phyloP scores from a whole-genome alignment of 257 asterid species.

The Ilex aquifolium region DNA sequence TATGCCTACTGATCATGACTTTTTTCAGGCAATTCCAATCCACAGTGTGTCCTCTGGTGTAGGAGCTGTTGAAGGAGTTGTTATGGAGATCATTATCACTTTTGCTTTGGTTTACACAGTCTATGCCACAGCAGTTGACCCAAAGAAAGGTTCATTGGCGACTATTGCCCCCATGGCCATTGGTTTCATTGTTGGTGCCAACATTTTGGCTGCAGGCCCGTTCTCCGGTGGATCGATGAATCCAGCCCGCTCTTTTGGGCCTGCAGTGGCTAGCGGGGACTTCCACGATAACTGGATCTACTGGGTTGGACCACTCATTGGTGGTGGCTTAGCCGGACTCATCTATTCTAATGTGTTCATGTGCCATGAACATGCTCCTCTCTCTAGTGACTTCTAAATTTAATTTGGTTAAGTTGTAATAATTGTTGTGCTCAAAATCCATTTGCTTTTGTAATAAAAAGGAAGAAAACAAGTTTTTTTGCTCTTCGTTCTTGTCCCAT shows the following conservation, averaged over 20 bases:
- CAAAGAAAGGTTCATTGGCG: conserved; percentile 80
- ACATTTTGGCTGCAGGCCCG: conserved; percentile 89
- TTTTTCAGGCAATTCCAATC: conserved; percentile 54
- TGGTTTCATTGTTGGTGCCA: conserved; percentile 88
- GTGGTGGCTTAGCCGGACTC: conserved; percentile 82
- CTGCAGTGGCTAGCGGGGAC: conserved; percentile 63
- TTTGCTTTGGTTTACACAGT: conserved; percentile 88
- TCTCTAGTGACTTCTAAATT: conserved; percentile 37
- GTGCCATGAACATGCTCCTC: conserved; percentile 48
- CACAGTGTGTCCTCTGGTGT: conserved; percentile 57
- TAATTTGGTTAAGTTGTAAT: background rate
- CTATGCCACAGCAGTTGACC: conserved; percentile 86
- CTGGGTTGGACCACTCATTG: conserved; percentile 88
- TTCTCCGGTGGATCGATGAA: conserved; percentile 98
- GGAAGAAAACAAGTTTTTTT: conserved; percentile 17
- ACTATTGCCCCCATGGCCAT: conserved; percentile 86
- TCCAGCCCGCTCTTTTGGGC: conserved; percentile 91
- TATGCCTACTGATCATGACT: too few relatives aligned
- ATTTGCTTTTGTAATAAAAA: conserved; percentile 20
- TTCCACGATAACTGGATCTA: conserved; percentile 64
- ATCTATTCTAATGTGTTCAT: conserved; percentile 53
- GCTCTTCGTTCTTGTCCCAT: conserved; percentile 12
- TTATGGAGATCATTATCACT: conserved; percentile 72
- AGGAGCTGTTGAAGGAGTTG: conserved; percentile 61
- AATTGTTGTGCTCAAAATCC: conserved; percentile 12